phyloP scores from a whole-genome alignment of 768 basidiomycete genomes.

The Lentinula boryana region DNA sequence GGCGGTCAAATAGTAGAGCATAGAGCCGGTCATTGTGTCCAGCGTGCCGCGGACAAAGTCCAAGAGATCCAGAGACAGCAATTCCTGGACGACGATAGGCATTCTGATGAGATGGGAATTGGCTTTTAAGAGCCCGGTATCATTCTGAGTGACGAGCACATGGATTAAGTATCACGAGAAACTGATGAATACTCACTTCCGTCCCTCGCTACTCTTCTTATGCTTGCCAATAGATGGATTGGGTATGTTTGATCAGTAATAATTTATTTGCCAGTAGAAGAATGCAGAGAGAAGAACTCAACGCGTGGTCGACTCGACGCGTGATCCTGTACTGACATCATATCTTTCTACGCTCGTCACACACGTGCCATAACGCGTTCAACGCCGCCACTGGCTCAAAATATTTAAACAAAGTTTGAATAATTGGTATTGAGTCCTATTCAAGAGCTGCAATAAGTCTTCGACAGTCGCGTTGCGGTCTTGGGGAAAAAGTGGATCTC shows the following conservation, averaged over 20 bases:
- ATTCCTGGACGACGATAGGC: conserved; percentile 24
- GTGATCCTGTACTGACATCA: no score
- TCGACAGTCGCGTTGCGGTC: no score
- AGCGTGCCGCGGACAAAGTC: conserved; percentile 28
- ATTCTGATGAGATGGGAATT: conserved; percentile 14
- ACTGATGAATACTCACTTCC: not conserved
- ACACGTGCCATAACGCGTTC: no score
- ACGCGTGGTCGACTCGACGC: no score
- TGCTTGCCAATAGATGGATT: not conserved
- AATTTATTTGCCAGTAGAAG: not conserved
- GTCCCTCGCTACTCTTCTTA: not conserved
- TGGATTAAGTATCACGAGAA: not conserved
- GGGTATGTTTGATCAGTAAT: not conserved
- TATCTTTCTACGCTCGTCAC: no score
- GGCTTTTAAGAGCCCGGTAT: not conserved
- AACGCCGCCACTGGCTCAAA: no score
- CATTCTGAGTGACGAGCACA: not conserved
- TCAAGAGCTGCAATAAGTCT: no score
- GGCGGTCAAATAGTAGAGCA: conserved; percentile 35
- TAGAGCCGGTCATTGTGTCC: conserved; percentile 29
- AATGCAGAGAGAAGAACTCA: no score
- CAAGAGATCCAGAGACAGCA: conserved; percentile 28
- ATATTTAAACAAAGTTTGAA: no score
- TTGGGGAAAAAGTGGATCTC: no score
- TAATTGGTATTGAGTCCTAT: no score